These are phyloP conservation scores for Phycomyces nitens DNA, from an alignment of 192 early-diverging fungal genomes.

Conservation along the genomic window DNA sequence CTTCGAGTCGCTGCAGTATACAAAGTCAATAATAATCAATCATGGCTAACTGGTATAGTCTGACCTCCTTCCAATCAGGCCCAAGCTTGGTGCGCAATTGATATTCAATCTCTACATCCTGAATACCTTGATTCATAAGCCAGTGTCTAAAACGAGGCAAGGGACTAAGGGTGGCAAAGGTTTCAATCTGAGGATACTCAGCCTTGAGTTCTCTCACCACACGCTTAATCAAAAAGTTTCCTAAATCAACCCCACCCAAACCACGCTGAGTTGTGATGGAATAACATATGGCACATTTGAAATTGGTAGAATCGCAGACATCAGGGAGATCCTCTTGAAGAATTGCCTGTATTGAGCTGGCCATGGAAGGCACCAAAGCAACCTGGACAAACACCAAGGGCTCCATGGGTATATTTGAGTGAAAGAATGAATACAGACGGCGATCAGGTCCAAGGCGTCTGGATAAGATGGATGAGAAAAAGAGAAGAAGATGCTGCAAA, in stretches of 20 bases:
- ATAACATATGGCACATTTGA: conserved; percentile 84
- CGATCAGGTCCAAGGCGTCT: conserved; percentile 58
- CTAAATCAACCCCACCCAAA: conserved; percentile 86
- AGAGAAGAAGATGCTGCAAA: neutral
- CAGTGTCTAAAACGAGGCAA: conserved; percentile 85
- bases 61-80: conserved; percentile 1
- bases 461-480: neutral
- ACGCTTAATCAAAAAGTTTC: conserved; percentile 86
- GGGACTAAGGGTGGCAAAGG: conserved; percentile 88
- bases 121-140: conserved; percentile 47
- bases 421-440: conserved; percentile 84
- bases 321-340: conserved; percentile 26
- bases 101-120: neutral
- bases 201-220: conserved; percentile 77
- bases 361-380: conserved; percentile 62
- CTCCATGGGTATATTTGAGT: conserved; percentile 69
- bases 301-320: conserved; percentile 20
- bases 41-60: no score
- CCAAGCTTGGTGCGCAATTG: neutral
- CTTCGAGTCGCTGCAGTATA: conserved; percentile 3
- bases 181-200: conserved; percentile 65
- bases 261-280: conserved; percentile 88
- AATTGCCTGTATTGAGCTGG: conserved; percentile 61
- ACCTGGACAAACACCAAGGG: conserved; percentile 91
- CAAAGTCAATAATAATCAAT: no score